Base-by-base conservation (phyloP, 331 rosid genomes). In the Ulmus americana region DNA sequence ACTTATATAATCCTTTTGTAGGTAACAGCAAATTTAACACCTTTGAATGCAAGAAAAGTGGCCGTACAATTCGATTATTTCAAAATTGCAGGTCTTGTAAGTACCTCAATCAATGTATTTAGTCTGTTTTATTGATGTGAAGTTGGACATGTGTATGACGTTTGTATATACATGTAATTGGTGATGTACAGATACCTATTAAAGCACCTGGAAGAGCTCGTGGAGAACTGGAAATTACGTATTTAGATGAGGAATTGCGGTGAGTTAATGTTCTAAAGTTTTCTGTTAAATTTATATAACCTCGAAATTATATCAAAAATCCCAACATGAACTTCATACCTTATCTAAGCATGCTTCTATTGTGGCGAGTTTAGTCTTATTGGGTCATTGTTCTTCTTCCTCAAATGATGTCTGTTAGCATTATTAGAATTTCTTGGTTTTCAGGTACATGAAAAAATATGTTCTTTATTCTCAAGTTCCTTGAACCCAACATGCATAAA, bases 181-280 rank as follows among this genome's bases (percentile, higher is more conserved):
- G 35, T 63, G 69, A 56, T 38, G 46, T n/a, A 20, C 54, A 91
- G 97, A 76, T 91, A 70, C 96, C 97, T 15, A 53, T 91, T 40
- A 91, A 91, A 71, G 95, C 96, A 14, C 95, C 96, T 57, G 97
- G 55, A 12, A 88, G 82, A 66, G 92, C 92, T 55, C 96, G 95
- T 1, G 97, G 97, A 66, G 84, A 79, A 81, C 67, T 91, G 45
- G 97, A 91, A 74, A 84, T 83, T 52, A 91, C 96, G 58, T 91
- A 88, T 70, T 77, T 91, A 74, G 97, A 91, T 58, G 90, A 91
- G 84, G 96, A 91, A 55, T 60, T 88, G 51, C 78, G 97, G 97
- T 88, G 63, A 79, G 91, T 74, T 65, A 12, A 28, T 54, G 35
- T 47, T 39, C 63, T 52, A 13, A 41, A 56, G 20, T 47, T 51